Base-by-base conservation (phyloP, 345 rosid species). In the Abelmoschus esculentus region DNA sequence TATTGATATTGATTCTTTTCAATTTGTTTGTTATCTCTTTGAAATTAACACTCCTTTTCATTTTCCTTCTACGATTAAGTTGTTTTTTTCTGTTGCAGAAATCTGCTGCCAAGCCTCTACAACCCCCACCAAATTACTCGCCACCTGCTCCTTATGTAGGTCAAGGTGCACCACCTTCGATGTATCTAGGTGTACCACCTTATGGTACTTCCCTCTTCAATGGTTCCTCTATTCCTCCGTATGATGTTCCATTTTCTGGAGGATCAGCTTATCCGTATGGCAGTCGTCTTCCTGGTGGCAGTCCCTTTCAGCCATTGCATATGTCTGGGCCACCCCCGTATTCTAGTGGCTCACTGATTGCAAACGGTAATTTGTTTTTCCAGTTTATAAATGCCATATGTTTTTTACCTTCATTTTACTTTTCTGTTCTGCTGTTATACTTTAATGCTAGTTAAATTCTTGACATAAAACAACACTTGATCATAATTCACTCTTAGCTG, bases 191-290 rank as follows among this genome's bases (percentile, higher is more conserved):
- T 61, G 84, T 90, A 49, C 91, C 96, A 6, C 93, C 96, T n/a
- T 96, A 96, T 80, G 98, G 92, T 22, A 81, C 96, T 69, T 88
- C 98, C 31, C 74, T 86, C 70, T 89, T 87, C 72, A 91, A 86
- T 71, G 95, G 91, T 9, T 83, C 99, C 22, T 85, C 90, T 22
- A 80, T 90, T 80, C 89, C 98, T 77, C 93, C 93, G 5, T 96
- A 92, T 73, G 98, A 96, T 2, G 78, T 84, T 49, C 91, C 99
- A 10, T 92, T 87, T 79, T 75, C 96, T 49, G 99, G 98, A 72
- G 91, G 97, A 18, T 90, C 98, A 36, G 90, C 97, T 66, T 96
- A 92, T 81, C 96, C 87, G 72, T 95, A 95, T 71, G 84, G 82
- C 14, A 78, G 72, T 74, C 91, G 97, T 42, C 73, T 96, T 46